Evolutionary conservation across 352 stramenopile species (phyloP), one percentile per base, ranked within the genome.

Genomic region (Pythium angustatum): DNA sequence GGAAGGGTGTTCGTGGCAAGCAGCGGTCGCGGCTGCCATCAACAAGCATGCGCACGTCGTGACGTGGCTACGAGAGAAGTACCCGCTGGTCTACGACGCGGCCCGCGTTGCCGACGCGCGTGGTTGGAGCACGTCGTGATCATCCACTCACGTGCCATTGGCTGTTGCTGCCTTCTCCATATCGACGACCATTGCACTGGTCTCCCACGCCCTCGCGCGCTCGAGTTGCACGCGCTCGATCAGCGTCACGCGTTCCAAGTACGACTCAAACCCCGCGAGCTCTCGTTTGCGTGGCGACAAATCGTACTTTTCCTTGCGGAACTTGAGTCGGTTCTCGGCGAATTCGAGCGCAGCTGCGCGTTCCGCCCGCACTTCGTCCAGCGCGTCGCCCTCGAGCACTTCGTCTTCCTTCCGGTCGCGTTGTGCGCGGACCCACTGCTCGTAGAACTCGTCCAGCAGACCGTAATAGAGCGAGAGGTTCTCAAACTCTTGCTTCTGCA

Each of bases 391-490:
- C 21, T 75, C 58, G 11, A 88, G 51, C 12, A 68, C 28, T 5
- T 56, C 57, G 34, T 84, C 71, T 43, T 75, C 30, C 19, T 82
- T 66, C 24, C 68, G 64, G 8, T 83, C 53, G 2, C 63, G 72
- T 49, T 82, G 81, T 21, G 62, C 64, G 14, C 68, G 50, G 0
- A 80, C 71, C 80, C 83, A 91, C 44, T 81, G 68, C 22, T 90
- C 78, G 58, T 87, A 88, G 50, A 84, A 90, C 15, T 83, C 76
- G 58, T 91, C 80, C 30, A 91, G 55, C 7, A 88, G 50, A 9
- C 53, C 27, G 56, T 87, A 91, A 56, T 91, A 90, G 36, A 81
- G 65, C 21, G 69, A 68, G 26, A 90, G 58, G 30, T 91, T 87
- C 9, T 66, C 50, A 11, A 74, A 50, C 33, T 87, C 78, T 33